These are phyloP conservation scores for Hygrocybe coccinea DNA, from an alignment of 768 basidiomycete genomes.

Conservation along the genomic window DNA sequence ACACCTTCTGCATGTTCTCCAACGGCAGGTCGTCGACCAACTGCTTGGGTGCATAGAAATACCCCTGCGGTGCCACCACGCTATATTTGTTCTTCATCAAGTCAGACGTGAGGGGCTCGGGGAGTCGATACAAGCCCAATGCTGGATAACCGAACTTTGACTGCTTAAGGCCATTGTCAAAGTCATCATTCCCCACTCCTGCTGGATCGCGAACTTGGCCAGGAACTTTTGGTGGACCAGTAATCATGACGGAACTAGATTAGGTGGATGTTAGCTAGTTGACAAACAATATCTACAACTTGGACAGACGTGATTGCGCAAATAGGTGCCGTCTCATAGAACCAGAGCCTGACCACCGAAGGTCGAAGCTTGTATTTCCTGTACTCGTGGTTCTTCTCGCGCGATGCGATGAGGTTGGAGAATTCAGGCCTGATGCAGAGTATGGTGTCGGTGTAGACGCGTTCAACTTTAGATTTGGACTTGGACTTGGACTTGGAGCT, in stretches of 20 bases:
- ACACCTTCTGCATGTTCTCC: conserved; percentile 24
- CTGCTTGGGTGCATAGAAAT: conserved; percentile 23
- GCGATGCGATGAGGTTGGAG: conserved; percentile 25
- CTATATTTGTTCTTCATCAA: conserved; percentile 24
- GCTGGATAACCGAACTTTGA: conserved; percentile 31
- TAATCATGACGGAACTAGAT: conserved; percentile 24
- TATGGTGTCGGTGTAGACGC: conserved; percentile 30
- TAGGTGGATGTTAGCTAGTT: no score
- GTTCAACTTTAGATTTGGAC: conserved; percentile 13
- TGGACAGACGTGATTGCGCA: conserved; percentile 28
- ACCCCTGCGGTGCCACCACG: conserved; percentile 21
- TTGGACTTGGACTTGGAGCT: conserved; percentile 9
- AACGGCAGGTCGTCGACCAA: conserved; percentile 22
- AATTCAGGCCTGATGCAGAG: conserved; percentile 31
- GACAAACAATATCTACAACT: background rate
- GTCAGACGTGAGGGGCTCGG: conserved; percentile 14
- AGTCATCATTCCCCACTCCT: conserved; percentile 35
- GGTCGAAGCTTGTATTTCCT: conserved; percentile 28
- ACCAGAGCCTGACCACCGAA: conserved; percentile 28
- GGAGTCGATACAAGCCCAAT: conserved; percentile 24
- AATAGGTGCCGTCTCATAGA: conserved; percentile 26
- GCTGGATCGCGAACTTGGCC: conserved; percentile 30
- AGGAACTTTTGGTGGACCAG: conserved; percentile 25
- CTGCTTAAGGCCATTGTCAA: conserved; percentile 28
- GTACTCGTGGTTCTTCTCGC: conserved; percentile 36